Evolutionary conservation across 2,329 filamentous ascomycete genomes (phyloP).

Genomic region (Calonectria crousiana): DNA sequence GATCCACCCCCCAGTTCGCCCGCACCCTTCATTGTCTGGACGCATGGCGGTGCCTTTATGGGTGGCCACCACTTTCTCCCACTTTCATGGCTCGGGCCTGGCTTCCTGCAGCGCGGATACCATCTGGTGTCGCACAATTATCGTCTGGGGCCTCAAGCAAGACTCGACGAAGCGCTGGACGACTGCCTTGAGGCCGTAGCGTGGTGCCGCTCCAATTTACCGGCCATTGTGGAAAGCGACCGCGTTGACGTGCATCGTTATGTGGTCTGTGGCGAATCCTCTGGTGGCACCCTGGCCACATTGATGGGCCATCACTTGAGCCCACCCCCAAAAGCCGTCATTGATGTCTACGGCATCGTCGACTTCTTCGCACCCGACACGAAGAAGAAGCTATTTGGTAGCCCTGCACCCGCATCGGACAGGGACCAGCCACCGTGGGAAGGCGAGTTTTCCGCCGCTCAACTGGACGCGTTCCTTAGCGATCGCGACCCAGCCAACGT

Average conservation of each 20-base stretch:
- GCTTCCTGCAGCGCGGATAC: background rate
- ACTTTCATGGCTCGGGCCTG: background rate
- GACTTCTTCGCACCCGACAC: background rate
- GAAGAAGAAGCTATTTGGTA: background rate
- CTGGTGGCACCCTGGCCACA: background rate
- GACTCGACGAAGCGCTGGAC: background rate
- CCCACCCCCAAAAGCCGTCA: background rate
- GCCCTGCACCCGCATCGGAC: background rate
- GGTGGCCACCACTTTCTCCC: slow-evolving; percentile 7
- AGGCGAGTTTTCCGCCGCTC: background rate
- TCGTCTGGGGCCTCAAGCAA: background rate
- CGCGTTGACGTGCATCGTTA: background rate
- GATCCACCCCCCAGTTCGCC: background rate
- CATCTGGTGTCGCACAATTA: slow-evolving; percentile 4
- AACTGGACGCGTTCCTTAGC: slow-evolving; percentile 4
- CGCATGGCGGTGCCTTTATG: slow-evolving; percentile 5
- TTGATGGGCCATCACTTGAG: background rate
- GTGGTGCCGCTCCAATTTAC: background rate
- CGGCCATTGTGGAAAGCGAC: background rate
- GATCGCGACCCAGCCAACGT: background rate
- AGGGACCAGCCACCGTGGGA: background rate
- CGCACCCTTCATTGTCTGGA: slow-evolving; percentile 1
- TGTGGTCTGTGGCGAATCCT: slow-evolving; percentile 9
- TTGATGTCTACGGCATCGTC: slow-evolving; percentile 5
- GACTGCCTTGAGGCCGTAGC: slow-evolving; percentile 8